These are phyloP conservation scores for Hypoxylon sp. DNA, from an alignment of 2,329 filamentous ascomycete genomes.

Conservation along the genomic window DNA sequence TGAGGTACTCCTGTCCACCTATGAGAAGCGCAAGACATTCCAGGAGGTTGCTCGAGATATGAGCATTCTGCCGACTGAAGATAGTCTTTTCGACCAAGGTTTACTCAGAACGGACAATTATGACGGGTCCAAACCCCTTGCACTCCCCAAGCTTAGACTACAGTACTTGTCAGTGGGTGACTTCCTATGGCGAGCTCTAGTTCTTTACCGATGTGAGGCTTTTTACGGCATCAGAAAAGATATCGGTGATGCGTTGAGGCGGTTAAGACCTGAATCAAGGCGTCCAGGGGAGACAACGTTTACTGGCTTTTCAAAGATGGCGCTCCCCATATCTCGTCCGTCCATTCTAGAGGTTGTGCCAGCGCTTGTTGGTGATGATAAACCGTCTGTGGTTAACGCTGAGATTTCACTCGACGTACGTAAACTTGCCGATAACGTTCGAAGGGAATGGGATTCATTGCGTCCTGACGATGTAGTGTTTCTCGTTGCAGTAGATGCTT, in stretches of 20 bases:
- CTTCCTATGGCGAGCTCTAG: constrained; percentile 95
- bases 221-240: constrained; percentile 96
- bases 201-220: constrained; percentile 89
- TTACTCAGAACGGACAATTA: constrained; percentile 88
- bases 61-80: constrained; percentile 86
- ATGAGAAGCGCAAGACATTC: constrained; percentile 85
- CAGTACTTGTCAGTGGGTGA: constrained; percentile 96
- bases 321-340: constrained; percentile 86
- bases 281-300: constrained; percentile 80
- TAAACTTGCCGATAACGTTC: constrained; percentile 80
- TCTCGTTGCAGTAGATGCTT: constrained; percentile 80
- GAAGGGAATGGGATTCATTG: constrained; percentile 90
- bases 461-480: constrained; percentile 92
- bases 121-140: constrained; percentile 87
- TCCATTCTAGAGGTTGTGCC: constrained; percentile 89
- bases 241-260: constrained; percentile 84
- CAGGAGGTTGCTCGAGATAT: constrained; percentile 82
- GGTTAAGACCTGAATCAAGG: constrained; percentile 78
- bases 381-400: constrained; percentile 86
- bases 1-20: constrained; percentile 80
- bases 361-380: constrained; percentile 84
- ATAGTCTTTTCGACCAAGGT: constrained; percentile 81
- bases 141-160: constrained; percentile 93
- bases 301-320: constrained; percentile 91
- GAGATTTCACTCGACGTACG: constrained; percentile 90